Base-by-base conservation (phyloP, 2,329 filamentous ascomycete species). In the Didymella keratinophila region DNA sequence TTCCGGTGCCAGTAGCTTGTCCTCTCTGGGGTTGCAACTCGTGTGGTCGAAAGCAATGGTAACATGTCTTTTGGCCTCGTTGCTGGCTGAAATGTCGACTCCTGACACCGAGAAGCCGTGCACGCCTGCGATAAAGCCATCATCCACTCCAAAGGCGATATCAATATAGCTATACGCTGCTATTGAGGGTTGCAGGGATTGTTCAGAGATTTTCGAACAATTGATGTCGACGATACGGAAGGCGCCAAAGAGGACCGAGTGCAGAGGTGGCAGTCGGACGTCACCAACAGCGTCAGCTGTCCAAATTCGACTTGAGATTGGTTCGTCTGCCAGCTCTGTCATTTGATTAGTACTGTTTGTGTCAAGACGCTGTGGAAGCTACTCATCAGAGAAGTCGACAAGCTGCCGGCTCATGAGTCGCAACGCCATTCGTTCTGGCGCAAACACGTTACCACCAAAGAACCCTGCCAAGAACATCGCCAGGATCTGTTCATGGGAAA, bases 41-140 rank as follows among this genome's bases (percentile, higher is more conserved):
- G 47, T 28, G 28, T 55, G 50, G 2, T 48, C 46, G 21, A 47
- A 47, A 2, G 9, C 18, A 20, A 54, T 32, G 14, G 36, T 25
- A n/a, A 54, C 27, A 25, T 2, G n/a, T 47, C 28, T 47, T 2
- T 21, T 34, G 4, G 42, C 32, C 10, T 39, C 23, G 7, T 7
- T 18, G 3, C 7, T n/a, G 7, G 44, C 36, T 45, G 14, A 12
- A 45, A 21, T 14, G 2, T 52, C 27, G 41, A 44, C 4, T n/a
- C 47, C 27, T n/a, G 28, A 55, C 6, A 61, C 50, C 2, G 30
- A 55, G 30, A 61, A 61, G 41, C 59, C 46, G 39, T 61, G 50
- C 7, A 55, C 54, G 14, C 59, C 59, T 20, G 54, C 51, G 16
- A 61, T 50, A n/a, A 43, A 42, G 9, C 42, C 36, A 3, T 48